Percentiles rank a stretch among this genome's conserved stretches.
Evolutionary conservation across 495 filamentous ascomycete genomes (phyloP).

Genomic region (Amorphotheca resinae): DNA sequence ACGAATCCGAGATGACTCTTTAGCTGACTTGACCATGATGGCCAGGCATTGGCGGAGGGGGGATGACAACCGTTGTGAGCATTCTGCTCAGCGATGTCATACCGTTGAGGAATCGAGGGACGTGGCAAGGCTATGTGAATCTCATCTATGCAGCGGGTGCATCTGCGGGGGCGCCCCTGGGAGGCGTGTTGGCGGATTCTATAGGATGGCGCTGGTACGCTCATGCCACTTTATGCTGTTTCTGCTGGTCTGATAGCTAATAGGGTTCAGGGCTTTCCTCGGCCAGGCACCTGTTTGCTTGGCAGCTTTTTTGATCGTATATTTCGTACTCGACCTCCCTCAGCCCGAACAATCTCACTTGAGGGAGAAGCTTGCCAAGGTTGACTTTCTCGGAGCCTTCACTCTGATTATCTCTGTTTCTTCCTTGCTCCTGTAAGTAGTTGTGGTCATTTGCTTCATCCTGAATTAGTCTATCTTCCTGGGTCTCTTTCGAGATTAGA

Average conservation of each 20-base stretch:
- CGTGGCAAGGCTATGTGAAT: conserved; percentile 77
- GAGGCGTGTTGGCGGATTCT: conserved; percentile 61
- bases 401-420: conserved; percentile 61
- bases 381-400: conserved; percentile 71
- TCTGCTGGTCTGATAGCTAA: conserved; percentile 3
- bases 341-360: conserved; percentile 32
- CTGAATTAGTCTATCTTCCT: too few relatives aligned
- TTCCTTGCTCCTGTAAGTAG: conserved; percentile 52
- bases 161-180: conserved; percentile 59
- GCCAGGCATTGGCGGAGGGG: conserved; percentile 75
- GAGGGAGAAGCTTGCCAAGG: conserved; percentile 43
- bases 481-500: too few relatives aligned
- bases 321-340: conserved; percentile 49
- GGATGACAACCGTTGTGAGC: conserved; percentile 69
- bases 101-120: conserved; percentile 59
- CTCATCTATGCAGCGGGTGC: conserved; percentile 64
- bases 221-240: not conserved
- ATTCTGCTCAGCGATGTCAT: conserved; percentile 60
- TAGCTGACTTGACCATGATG: too few relatives aligned
- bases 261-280: conserved; percentile 48
- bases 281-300: conserved; percentile 58
- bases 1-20: too few relatives aligned
- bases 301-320: conserved; percentile 52
- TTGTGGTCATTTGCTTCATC: too few relatives aligned
- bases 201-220: conserved; percentile 71